These are phyloP conservation scores for Chenopodium suecicum DNA, from an alignment of 148 eudicot genomes.

Conservation along the genomic window DNA sequence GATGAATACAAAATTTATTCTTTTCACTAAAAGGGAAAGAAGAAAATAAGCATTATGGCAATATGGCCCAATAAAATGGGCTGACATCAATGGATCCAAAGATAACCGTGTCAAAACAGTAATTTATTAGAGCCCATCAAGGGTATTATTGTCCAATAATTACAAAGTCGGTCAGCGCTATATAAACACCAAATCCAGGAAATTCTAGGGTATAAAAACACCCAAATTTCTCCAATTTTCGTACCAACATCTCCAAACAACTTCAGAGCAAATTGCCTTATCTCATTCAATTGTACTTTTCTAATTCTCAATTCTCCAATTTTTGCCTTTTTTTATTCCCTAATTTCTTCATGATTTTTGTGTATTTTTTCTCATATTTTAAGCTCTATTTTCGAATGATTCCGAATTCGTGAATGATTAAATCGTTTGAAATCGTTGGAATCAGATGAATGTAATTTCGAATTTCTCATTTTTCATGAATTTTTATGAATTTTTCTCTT, in stretches of 20 bases:
- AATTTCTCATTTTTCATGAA: not conserved
- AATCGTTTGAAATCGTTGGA: no score
- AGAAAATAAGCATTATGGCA: not conserved
- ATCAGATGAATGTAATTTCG: not conserved
- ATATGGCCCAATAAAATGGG: not conserved
- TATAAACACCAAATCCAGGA: conserved; percentile 10
- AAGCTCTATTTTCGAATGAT: no score
- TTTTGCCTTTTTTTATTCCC: not conserved
- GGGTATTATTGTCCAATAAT: conserved; percentile 3
- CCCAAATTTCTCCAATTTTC: conserved; percentile 17
- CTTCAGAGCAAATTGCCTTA: not conserved
- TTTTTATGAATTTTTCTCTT: not conserved
- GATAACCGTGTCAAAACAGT: not conserved
- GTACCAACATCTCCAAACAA: conserved; percentile 3
- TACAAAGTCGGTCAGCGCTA: conserved; percentile 17
- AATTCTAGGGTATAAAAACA: conserved; percentile 22
- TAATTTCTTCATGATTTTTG: no score
- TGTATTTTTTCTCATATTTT: no score
- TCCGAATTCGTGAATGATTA: no score
- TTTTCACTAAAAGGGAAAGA: no score
- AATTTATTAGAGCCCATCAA: not conserved
- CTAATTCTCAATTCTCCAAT: not conserved
- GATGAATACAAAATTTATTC: no score
- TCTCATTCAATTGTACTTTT: not conserved
- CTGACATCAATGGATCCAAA: no score